These are phyloP conservation scores for Colletotrichum somersetense DNA, from an alignment of 2,329 filamentous ascomycete genomes.

Conservation along the genomic window DNA sequence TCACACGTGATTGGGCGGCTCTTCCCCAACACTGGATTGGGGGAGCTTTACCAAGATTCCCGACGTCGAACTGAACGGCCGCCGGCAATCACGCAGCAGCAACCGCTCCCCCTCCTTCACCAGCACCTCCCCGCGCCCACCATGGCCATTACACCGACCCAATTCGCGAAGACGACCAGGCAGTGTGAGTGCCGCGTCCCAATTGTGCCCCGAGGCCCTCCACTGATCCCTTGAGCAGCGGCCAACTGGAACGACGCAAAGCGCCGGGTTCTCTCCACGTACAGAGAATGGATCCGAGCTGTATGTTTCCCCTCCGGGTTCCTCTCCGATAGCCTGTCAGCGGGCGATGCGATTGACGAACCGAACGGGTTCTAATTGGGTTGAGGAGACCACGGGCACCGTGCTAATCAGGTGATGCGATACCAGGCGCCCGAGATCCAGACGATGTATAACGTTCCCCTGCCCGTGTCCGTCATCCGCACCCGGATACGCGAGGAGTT, in stretches of 20 bases:
- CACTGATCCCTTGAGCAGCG: constrained; percentile 69
- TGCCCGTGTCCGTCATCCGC: constrained; percentile 88
- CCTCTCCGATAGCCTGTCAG: constrained; percentile 9
- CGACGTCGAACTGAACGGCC: constrained; percentile 20
- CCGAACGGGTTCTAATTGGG: not conserved
- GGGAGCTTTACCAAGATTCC: constrained; percentile 38
- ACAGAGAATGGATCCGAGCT: constrained; percentile 95
- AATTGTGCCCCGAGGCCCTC: constrained; percentile 16
- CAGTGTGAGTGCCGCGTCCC: constrained; percentile 71
- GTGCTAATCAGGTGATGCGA: constrained; percentile 23
- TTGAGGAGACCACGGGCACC: not conserved
- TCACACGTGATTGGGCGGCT: constrained; percentile 39
- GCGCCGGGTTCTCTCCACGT: constrained; percentile 86
- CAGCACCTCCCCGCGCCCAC: constrained; percentile 59
- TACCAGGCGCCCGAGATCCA: constrained; percentile 93
- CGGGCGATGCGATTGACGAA: not conserved
- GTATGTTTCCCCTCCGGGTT: constrained; percentile 70
- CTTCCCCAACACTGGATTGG: constrained; percentile 30
- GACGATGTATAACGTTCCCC: constrained; percentile 93
- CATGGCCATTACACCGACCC: constrained; percentile 93
- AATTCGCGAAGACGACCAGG: constrained; percentile 85
- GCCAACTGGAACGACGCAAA: constrained; percentile 91
- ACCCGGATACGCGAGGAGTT: constrained; percentile 97
- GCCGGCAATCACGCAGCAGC: constrained; percentile 46
- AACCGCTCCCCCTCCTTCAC: constrained; percentile 45